A percentile compares a stretch with the other conserved stretches of the same genome.
phyloP scores from a whole-genome alignment of 768 basidiomycete species.

The Russula dissimulans region DNA sequence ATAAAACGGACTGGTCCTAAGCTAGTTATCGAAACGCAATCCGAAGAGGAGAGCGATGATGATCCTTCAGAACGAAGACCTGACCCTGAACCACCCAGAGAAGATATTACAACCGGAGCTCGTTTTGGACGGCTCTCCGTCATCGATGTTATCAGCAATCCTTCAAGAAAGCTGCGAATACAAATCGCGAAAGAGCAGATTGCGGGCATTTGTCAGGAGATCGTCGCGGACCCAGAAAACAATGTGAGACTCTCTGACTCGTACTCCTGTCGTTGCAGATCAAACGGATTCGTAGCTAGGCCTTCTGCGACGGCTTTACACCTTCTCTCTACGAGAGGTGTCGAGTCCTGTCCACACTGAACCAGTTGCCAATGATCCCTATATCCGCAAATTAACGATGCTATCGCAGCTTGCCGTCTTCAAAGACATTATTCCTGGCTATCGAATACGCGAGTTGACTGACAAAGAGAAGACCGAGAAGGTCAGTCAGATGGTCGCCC shows the following conservation, averaged over 20 bases:
- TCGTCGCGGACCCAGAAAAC: conserved; percentile 90
- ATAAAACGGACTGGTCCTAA: conserved; percentile 50
- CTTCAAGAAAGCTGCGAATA: conserved; percentile 56
- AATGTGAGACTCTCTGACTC: conserved; percentile 46
- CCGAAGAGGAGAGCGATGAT: conserved; percentile 30
- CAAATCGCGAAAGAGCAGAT: conserved; percentile 89
- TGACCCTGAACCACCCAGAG: conserved; percentile 31
- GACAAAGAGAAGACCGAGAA: conserved; percentile 89
- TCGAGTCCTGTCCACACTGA: conserved; percentile 58
- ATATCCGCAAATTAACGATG: conserved; percentile 82
- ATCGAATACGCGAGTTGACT: conserved; percentile 85
- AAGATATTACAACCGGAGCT: conserved; percentile 75
- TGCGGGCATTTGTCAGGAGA: conserved; percentile 87
- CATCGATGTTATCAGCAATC: conserved; percentile 55
- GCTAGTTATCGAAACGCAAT: conserved; percentile 22
- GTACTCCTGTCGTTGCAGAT: conserved; percentile 4
- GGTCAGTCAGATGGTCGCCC: conserved; percentile 85
- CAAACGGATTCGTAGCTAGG: conserved; percentile 49
- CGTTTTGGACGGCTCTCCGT: conserved; percentile 83
- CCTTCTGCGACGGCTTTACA: conserved; percentile 77
- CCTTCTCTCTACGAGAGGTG: conserved; percentile 76
- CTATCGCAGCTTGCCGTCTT: conserved; percentile 89
- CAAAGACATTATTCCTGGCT: conserved; percentile 93
- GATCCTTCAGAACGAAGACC: conserved; percentile 23
- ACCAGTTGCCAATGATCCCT: conserved; percentile 65